Evolutionary conservation across 352 stramenopile genomes (phyloP), one percentile per base, ranked within the genome.

Genomic region (Phytophthora megakarya): DNA sequence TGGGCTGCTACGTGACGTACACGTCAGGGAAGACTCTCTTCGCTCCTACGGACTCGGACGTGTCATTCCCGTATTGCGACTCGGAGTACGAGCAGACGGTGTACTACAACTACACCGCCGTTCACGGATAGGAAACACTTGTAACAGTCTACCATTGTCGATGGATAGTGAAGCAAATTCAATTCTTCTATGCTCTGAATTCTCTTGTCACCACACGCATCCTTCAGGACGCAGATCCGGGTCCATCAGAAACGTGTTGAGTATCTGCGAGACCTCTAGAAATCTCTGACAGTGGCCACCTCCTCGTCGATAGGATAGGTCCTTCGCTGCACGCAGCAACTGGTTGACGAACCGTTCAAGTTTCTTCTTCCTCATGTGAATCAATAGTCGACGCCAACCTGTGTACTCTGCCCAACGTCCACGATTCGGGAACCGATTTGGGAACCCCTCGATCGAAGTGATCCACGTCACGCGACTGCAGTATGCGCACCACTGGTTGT

Each of bases 241-340:
- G 47, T 87, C 78, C n/a, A 75, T 71, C 12, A 89, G 53, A 35
- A 91, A 91, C 19, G 74, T 71, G 22, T 76, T 78, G 33, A 92
- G 70, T 28, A 89, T 66, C 38, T 71, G 64, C n/a, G 75, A 84
- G 57, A 86, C 70, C n/a, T 64, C 75, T 3, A 75, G 25, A 26
- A 85, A 91, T 19, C 73, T 71, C 28, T 84, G 67, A 42, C 80
- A 89, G 30, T 76, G 78, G 1, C 44, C 55, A 12, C 65, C 57
- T 21, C 48, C 51, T 54, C 55, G 49, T 37, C 73, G 65, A 65
- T 87, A 90, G 35, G 78, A 80, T 26, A 78, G 63, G 33, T 85
- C 73, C 45, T 82, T 81, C 15, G 76, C 73, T 9, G 45, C 61
- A 18, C 58, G 35, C 8, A 90, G 45, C 26, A 88, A 58, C 35